Conservation (phyloP, 257 asterid genomes). For the Solanum rostratum region DNA sequence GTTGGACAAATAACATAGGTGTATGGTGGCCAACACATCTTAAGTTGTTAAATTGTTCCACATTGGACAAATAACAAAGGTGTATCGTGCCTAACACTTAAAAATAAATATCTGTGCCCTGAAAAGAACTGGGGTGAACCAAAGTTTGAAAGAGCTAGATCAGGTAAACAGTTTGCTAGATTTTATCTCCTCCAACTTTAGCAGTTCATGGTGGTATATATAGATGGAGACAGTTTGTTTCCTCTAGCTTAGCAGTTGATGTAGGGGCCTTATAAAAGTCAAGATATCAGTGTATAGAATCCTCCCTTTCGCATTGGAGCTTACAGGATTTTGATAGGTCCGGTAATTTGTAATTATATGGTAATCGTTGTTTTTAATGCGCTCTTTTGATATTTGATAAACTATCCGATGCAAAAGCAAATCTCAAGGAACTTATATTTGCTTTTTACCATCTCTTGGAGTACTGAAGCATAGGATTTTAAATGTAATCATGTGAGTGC, state of each 20-base stretch:
- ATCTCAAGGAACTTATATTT: background rate
- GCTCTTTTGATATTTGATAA: background rate
- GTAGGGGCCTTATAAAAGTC: background rate
- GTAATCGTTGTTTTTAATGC: background rate
- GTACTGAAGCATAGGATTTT: background rate
- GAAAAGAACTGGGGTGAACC: background rate
- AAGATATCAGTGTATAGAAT: background rate
- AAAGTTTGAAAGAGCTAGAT: background rate
- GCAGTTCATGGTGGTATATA: background rate
- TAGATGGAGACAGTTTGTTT: background rate
- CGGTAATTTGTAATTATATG: background rate
- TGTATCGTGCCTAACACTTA: background rate
- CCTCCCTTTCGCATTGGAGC: background rate
- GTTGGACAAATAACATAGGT: background rate
- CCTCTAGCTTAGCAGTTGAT: background rate
- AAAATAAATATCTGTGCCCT: background rate
- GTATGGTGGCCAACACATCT: background rate
- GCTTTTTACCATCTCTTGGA: background rate
- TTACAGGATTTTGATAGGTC: background rate
- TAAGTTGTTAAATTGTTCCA: background rate
- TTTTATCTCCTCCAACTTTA: background rate
- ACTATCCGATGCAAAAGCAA: background rate
- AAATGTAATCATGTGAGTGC: background rate
- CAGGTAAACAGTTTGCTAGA: background rate
- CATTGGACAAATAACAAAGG: background rate